Evolutionary conservation across 805 yeast genomes (phyloP).

Genomic region (Nematodospora valgi): DNA sequence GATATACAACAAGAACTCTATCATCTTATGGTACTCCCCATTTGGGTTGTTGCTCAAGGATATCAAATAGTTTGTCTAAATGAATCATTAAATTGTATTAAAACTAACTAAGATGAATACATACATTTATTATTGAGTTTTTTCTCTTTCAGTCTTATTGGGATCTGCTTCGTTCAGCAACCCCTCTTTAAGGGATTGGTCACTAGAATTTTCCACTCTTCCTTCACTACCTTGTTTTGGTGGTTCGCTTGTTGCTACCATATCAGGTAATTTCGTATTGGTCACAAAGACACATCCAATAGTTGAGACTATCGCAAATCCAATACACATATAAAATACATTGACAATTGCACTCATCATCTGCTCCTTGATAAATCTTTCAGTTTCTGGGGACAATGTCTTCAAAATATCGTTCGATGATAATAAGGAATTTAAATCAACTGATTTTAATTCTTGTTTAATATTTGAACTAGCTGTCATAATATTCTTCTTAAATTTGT

Average conservation of each 20-base stretch:
- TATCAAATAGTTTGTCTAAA: too few species aligned
- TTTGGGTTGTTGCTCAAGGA: too few species aligned
- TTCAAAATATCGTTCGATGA: conserved; percentile 6
- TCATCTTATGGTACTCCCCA: too few species aligned
- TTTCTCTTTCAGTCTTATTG: too few species aligned
- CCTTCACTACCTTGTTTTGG: background rate
- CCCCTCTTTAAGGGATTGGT: too few species aligned
- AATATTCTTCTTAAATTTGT: conserved; percentile 3
- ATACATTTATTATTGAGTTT: too few species aligned
- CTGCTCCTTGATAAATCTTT: conserved; percentile 18
- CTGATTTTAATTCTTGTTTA: conserved; percentile 4
- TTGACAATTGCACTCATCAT: conserved; percentile 36
- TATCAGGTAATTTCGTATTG: conserved; percentile 27
- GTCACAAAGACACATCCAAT: conserved; percentile 32
- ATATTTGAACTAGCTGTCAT: conserved; percentile 9
- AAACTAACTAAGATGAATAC: too few species aligned
- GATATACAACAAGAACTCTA: too few species aligned
- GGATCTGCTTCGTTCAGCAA: too few species aligned
- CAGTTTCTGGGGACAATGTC: conserved; percentile 19
- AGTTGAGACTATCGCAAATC: conserved; percentile 27
- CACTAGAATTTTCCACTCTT: too few species aligned
- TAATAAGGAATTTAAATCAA: conserved; percentile 11
- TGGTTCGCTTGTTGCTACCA: conserved; percentile 2
- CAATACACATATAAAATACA: conserved; percentile 41
- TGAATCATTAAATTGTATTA: too few species aligned